These are phyloP conservation scores for Debaryomyces maramus DNA, from an alignment of 805 yeast species.

Conservation along the genomic window DNA sequence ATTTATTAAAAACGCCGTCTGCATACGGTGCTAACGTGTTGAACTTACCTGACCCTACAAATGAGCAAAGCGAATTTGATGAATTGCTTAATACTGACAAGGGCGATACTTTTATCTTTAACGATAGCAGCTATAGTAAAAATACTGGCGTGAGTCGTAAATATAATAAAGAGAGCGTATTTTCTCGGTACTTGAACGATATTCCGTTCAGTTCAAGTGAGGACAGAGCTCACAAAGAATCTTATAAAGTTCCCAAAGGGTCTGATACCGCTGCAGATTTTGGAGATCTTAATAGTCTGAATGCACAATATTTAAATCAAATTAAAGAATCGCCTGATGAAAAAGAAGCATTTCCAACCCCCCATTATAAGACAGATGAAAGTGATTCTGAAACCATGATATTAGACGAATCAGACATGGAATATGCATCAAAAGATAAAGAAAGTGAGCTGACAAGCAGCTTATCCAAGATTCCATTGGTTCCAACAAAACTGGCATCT, in stretches of 20 bases:
- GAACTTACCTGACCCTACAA: constrained; percentile 21
- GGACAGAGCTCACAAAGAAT: not conserved
- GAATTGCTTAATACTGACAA: constrained; percentile 14
- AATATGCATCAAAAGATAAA: too few species aligned
- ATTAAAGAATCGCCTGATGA: constrained; percentile 6
- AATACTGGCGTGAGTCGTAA: not conserved
- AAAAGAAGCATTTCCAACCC: constrained; percentile 1
- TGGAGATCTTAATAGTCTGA: not conserved
- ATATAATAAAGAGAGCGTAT: constrained; percentile 1
- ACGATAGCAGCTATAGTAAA: not conserved
- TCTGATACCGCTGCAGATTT: not conserved
- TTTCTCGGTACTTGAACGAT: constrained; percentile 8
- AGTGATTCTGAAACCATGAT: constrained; percentile 33
- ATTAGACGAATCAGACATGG: constrained; percentile 17
- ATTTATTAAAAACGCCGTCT: constrained; percentile 31
- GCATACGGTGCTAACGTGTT: constrained; percentile 17
- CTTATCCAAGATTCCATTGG: constrained; percentile 7
- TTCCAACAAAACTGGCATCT: not conserved
- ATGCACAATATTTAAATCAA: not conserved
- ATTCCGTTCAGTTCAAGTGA: not conserved
- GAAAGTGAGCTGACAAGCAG: not conserved
- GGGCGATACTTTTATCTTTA: constrained; percentile 13
- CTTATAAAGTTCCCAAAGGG: not conserved
- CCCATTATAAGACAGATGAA: constrained; percentile 9
- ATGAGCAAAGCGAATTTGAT: constrained; percentile 16